A percentile compares a stretch with the other conserved stretches of the same genome.
Evolutionary conservation across 192 early-diverging fungal genomes (phyloP).

Genomic region (Coemansia sp.): DNA sequence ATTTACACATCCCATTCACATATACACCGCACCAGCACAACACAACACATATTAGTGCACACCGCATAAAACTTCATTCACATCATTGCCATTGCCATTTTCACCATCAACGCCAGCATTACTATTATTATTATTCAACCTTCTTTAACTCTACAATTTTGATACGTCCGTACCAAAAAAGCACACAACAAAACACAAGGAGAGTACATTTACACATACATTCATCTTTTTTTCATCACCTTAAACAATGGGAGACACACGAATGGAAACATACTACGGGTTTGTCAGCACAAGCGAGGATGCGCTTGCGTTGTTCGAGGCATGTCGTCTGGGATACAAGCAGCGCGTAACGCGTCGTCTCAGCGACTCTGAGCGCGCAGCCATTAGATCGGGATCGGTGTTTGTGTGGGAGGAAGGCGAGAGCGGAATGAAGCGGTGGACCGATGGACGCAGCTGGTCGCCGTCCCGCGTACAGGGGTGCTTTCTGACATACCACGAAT

Average conservation of each 20-base stretch:
- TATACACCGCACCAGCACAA: constrained; percentile 6
- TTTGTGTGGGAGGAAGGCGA: constrained; percentile 93
- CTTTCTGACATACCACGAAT: constrained; percentile 88
- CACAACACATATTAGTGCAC: not conserved
- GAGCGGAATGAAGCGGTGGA: constrained; percentile 90
- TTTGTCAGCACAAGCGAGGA: constrained; percentile 85
- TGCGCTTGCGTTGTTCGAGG: constrained; percentile 87
- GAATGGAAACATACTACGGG: constrained; percentile 82
- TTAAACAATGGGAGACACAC: constrained; percentile 48
- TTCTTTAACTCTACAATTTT: too few relatives aligned
- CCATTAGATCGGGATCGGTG: constrained; percentile 81
- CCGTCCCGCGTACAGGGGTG: constrained; percentile 83
- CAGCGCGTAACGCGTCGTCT: constrained; percentile 78
- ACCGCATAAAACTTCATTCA: too few relatives aligned
- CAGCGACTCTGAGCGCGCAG: constrained; percentile 77
- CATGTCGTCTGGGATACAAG: constrained; percentile 74
- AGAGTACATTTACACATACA: not conserved
- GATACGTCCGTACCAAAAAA: too few relatives aligned
- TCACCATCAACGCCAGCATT: not conserved
- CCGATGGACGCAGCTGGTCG: constrained; percentile 88
- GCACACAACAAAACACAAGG: not conserved
- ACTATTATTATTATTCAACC: constrained; percentile 2
- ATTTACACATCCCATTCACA: not conserved
- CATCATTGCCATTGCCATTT: too few relatives aligned
- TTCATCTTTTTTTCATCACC: too few relatives aligned